Evolutionary conservation across 2,329 filamentous ascomycete genomes (phyloP).

Genomic region (Xylaria arbuscula): DNA sequence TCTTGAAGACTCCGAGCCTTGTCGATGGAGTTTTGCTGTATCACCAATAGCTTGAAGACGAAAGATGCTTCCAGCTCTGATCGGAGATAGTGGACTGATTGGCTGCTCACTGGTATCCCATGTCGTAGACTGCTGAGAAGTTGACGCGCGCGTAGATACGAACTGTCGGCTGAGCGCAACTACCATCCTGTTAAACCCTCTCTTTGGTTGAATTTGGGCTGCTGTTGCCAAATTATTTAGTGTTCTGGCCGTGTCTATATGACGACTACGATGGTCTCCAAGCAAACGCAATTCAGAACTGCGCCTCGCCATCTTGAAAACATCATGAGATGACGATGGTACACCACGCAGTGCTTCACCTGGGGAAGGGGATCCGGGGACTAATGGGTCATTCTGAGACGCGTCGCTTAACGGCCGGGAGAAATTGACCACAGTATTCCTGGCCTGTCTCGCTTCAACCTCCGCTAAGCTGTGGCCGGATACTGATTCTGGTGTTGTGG

Average conservation of each 20-base stretch:
- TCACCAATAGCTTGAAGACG: conserved; percentile 41
- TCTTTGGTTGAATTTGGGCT: conserved; percentile 14
- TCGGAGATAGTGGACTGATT: conserved; percentile 30
- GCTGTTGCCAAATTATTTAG: conserved; percentile 24
- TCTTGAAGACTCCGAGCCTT: conserved; percentile 20
- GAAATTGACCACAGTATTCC: conserved; percentile 36
- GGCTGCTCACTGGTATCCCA: conserved; percentile 14
- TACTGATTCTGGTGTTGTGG: conserved; percentile 29
- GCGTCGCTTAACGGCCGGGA: conserved; percentile 38
- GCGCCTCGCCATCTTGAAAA: conserved; percentile 32
- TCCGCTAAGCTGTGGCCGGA: conserved; percentile 4
- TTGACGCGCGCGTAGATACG: conserved; percentile 5
- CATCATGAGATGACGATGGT: conserved; percentile 33
- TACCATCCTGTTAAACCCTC: conserved; percentile 31
- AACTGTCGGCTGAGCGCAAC: conserved; percentile 35
- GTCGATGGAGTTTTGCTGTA: conserved; percentile 36
- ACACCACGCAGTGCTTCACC: conserved; percentile 35
- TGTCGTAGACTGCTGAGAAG: conserved; percentile 1
- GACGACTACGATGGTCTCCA: conserved; percentile 28
- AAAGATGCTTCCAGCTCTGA: conserved; percentile 40
- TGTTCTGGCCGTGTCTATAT: conserved; percentile 29
- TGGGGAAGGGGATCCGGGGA: conserved; percentile 35
- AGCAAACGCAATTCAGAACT: conserved; percentile 32
- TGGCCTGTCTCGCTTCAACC: conserved; percentile 8
- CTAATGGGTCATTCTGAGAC: conserved; percentile 29